Evolutionary conservation across 2,329 filamentous ascomycete species (phyloP), one percentile per base, ranked within the genome.

Genomic region (Clathrospora elynae): DNA sequence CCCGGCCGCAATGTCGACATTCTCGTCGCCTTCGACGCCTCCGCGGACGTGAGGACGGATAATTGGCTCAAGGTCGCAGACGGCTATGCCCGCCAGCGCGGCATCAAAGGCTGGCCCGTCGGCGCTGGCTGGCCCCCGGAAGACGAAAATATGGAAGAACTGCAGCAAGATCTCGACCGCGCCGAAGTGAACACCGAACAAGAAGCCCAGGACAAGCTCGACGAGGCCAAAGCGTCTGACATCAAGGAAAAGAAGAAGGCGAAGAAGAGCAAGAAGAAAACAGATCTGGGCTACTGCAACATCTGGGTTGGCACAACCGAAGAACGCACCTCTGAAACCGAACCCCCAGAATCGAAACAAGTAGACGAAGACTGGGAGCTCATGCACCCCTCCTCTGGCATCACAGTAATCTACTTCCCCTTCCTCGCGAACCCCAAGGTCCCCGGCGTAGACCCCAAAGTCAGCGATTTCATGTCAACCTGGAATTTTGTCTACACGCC

Each of bases 401-500:
- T 99, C 26, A 82, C 91, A 0, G 85, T 99, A 3, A 78, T 95
- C 11, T 99, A 99, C 72, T 86, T 96, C 61, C 93, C 93, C 0
- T 85, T 96, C 49, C 76, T 97, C 10, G 82, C 86, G 18, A 97
- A 99, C 66, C 80, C 85, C 0, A 86, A 86, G 47, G 86, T 90
- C 0, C 80, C 85, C 0, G 87, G 83, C 29, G 86, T 97, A n/a
- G 87, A 96, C 55, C 93, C 93, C 0, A 84, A 85, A 16, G 82
- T 80, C 2, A 87, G 83, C 38, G 90, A 96, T 47, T 97, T 90
- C 71, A 83, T 97, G 75, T 89, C 84, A 56, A 99, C 93, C 0
- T 99, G 93, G 93, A 99, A 99, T 66, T 97, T 97, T 66, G 85
- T 96, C 19, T 99, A 97, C 69, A 95, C 88, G 2, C 86, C 90